Evolutionary conservation across 2,329 filamentous ascomycete genomes (phyloP), one percentile per base, ranked within the genome.

Genomic region (Pseudogymnoascus sp.): DNA sequence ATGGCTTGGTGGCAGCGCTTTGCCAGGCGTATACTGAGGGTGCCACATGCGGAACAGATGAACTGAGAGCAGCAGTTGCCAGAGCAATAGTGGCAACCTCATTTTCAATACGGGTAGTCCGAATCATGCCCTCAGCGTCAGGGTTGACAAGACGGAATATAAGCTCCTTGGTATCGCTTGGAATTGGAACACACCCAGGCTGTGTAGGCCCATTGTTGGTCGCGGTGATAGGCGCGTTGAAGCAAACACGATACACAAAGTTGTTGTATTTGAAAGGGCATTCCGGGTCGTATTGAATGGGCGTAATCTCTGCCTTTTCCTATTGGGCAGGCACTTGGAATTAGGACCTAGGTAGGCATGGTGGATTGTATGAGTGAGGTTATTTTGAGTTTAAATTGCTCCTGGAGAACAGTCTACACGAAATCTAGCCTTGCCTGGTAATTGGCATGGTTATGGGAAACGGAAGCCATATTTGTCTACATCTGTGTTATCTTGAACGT

Each of bases 251-350:
- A 63, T 74, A 73, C 28, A 73, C 67, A 59, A 73, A 74, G 64
- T 73, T 74, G 64, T 73, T 72, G 65, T 72, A 73, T 50, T 69
- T 70, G 67, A 72, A 74, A 12, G 68, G 68, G 58, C 64, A 67
- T 47, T 70, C 64, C 25, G 70, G 67, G 30, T 74, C 69, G 60
- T 74, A 72, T 64, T 70, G 65, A 50, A 73, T 67, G 8, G 68
- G 70, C 12, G 34, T 57, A 43, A 71, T 65, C 28, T 66, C 50
- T 22, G 60, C 64, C 3, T 60, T 41, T 16, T 60, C 41, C 57
- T 60, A 12, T 16, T 41, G 20, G 18, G 5, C 16, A n/a, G 12
- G 7, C 12, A 47, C 34, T 54, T 54, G n/a, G 14, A 30, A 20
- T 59, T 57, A 63, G 47, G 11, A 41, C 18, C 12, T 18, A 3